phyloP scores from a whole-genome alignment of 164 flowering plant species.

The Protea cynaroides region DNA sequence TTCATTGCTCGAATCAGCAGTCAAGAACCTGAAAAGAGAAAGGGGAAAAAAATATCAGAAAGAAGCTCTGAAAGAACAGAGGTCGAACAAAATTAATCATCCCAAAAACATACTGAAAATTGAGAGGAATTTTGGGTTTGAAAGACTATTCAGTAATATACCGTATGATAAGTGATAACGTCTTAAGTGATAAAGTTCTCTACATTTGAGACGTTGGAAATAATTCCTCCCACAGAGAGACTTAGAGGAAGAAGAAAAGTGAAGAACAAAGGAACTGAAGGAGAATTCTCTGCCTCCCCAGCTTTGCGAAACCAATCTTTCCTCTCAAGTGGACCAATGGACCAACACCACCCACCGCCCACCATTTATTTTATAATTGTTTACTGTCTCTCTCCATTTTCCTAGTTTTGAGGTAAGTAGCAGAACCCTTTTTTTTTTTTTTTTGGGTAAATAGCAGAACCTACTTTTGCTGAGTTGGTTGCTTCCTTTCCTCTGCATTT shows the following conservation, averaged over 20 bases:
- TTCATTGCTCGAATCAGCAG: constrained; percentile 13
- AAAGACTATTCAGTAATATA: neutral
- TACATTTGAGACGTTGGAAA: neutral
- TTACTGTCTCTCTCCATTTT: too few species aligned
- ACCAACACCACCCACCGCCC: too few species aligned
- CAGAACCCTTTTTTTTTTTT: too few species aligned
- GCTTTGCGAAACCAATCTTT: too few species aligned
- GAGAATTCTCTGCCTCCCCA: too few species aligned
- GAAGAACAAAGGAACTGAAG: neutral
- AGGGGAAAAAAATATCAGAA: neutral
- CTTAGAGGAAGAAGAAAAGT: neutral
- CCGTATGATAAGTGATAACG: neutral
- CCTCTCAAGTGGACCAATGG: too few species aligned
- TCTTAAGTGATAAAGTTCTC: neutral
- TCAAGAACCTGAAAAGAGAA: neutral
- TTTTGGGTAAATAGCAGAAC: too few species aligned
- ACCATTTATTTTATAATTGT: too few species aligned
- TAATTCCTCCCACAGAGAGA: neutral
- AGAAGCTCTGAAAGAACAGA: neutral
- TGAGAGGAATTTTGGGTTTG: neutral
- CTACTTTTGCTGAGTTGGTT: too few species aligned
- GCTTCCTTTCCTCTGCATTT: too few species aligned
- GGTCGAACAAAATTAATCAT: neutral
- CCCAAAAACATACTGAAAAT: neutral
- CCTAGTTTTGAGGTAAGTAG: too few species aligned